phyloP scores from a whole-genome alignment of 129 eudicot species.

The Flaveria robusta region DNA sequence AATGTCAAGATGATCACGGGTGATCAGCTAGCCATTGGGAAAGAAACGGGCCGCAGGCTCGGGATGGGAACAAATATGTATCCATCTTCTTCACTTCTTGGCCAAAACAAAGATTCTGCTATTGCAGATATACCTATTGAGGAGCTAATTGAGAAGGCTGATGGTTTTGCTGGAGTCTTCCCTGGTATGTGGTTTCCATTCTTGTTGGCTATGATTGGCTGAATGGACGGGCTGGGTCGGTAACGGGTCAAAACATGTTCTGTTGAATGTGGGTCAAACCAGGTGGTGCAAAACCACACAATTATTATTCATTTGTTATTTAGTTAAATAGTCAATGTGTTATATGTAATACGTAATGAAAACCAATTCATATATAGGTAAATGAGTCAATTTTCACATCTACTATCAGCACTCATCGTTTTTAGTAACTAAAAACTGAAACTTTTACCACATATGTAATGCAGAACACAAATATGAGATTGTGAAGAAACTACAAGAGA shows the following conservation, averaged over 20 bases:
- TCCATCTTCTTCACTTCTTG: constrained; percentile 91
- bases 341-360: no score
- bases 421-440: not conserved
- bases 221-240: not conserved
- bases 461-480: constrained; percentile 92
- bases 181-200: constrained; percentile 46
- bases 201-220: not conserved
- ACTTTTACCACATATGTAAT: not conserved
- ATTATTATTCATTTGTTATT: not conserved
- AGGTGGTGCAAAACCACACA: not conserved
- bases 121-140: constrained; percentile 71
- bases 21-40: constrained; percentile 95
- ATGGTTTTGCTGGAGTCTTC: constrained; percentile 93
- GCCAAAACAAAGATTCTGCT: constrained; percentile 65
- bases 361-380: not conserved
- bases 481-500: constrained; percentile 84
- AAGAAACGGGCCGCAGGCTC: constrained; percentile 86
- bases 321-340: not conserved
- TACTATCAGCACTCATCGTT: not conserved
- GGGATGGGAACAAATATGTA: constrained; percentile 98
- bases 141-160: constrained; percentile 89
- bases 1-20: constrained; percentile 98
- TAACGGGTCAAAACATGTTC: constrained; percentile 1
- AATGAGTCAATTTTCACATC: not conserved
- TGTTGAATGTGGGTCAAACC: not conserved